A percentile compares a stretch with the other conserved stretches of the same genome.
phyloP scores from a whole-genome alignment of 805 yeast species.

The Metschnikowia amazonensis region DNA sequence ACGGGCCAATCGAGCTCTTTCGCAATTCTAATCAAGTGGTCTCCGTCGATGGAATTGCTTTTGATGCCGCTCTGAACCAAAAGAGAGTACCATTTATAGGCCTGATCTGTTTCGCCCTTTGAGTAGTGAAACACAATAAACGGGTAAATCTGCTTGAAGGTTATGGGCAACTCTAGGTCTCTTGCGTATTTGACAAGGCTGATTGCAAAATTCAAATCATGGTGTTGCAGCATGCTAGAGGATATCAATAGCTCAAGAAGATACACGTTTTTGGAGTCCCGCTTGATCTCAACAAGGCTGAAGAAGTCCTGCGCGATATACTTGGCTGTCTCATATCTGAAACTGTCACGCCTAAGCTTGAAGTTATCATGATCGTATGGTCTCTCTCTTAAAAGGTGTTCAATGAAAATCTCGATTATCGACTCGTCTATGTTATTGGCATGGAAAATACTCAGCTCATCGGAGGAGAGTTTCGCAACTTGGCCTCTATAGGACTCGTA shows the following conservation, averaged over 20 bases:
- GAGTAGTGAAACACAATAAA: slow-evolving; percentile 35
- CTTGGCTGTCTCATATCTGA: slow-evolving; percentile 24
- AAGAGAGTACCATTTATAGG: slow-evolving; percentile 37
- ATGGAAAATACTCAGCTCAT: slow-evolving; percentile 11
- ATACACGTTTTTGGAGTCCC: slow-evolving; percentile 20
- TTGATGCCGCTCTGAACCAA: slow-evolving; percentile 30
- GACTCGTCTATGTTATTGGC: slow-evolving; percentile 17
- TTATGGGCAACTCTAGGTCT: slow-evolving; percentile 27
- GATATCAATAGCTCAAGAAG: slow-evolving; percentile 30
- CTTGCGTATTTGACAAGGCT: slow-evolving; percentile 26
- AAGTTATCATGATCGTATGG: slow-evolving; percentile 17
- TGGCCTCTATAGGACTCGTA: slow-evolving; percentile 22
- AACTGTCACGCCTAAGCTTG: slow-evolving; percentile 15
- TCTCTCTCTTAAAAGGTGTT: slow-evolving; percentile 23
- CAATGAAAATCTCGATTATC: slow-evolving; percentile 22
- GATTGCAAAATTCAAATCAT: slow-evolving; percentile 34
- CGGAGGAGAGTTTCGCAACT: not conserved
- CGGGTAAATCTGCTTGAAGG: slow-evolving; percentile 39
- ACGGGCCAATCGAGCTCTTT: slow-evolving; percentile 34
- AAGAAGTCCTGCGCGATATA: slow-evolving; percentile 24
- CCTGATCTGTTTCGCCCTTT: slow-evolving; percentile 27
- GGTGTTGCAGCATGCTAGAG: slow-evolving; percentile 29
- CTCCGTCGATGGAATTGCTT: slow-evolving; percentile 28
- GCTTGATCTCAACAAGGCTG: slow-evolving; percentile 9
- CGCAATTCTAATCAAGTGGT: slow-evolving; percentile 30